These are phyloP conservation scores for Stramenopiles sp. DNA, from an alignment of 352 stramenopile species.

Conservation along the genomic window DNA sequence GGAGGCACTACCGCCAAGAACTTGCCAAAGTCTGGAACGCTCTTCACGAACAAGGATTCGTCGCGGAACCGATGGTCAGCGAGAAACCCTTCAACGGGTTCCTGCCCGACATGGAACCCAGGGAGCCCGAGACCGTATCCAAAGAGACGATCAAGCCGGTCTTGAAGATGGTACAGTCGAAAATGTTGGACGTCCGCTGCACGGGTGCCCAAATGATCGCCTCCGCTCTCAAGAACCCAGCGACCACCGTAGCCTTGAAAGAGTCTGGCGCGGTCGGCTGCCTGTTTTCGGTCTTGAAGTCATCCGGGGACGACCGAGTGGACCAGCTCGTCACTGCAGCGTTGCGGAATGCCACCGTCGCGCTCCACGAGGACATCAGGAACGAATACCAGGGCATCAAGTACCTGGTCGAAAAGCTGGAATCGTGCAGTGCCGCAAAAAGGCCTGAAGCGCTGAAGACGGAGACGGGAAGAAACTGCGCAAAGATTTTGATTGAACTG, in stretches of 20 bases:
- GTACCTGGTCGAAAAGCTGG: too few species aligned
- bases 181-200: background rate
- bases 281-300: constrained; percentile 5
- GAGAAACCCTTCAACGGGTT: background rate
- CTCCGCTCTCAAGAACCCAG: background rate
- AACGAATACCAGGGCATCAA: too few species aligned
- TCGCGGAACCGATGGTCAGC: too few species aligned
- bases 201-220: background rate
- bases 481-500: too few species aligned
- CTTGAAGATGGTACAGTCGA: background rate
- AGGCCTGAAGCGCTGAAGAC: too few species aligned
- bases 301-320: too few species aligned
- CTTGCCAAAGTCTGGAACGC: background rate
- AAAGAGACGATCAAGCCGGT: background rate
- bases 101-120: background rate
- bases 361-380: too few species aligned
- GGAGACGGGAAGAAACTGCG: too few species aligned
- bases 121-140: background rate
- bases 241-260: background rate
- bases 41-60: background rate
- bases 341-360: too few species aligned
- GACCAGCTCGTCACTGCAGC: too few species aligned
- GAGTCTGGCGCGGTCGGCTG: background rate
- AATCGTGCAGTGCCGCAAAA: too few species aligned
- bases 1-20: background rate